phyloP scores from a whole-genome alignment of 2,329 filamentous ascomycete species.

The Madurella fahalii region DNA sequence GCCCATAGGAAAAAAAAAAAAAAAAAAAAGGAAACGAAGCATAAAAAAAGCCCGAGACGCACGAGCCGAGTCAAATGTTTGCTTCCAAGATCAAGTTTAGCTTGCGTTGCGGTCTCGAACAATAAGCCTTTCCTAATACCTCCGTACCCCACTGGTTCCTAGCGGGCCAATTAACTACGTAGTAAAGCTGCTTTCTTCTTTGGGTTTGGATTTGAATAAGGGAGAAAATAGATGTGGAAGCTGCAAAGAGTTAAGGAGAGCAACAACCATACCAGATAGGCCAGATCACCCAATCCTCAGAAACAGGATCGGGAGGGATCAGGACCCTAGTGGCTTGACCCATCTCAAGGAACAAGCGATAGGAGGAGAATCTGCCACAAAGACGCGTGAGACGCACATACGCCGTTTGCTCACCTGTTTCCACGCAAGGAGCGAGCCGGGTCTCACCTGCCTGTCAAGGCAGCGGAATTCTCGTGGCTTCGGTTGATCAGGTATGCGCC shows the following conservation, averaged over 20 bases:
- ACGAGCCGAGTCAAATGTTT: neutral
- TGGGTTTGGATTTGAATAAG: too few species aligned
- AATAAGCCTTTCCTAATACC: too few species aligned
- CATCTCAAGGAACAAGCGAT: constrained; percentile 3
- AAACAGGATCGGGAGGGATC: neutral
- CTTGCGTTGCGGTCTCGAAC: constrained; percentile 7
- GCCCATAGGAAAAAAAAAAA: too few species aligned
- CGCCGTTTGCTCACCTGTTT: constrained; percentile 6
- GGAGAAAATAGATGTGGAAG: too few species aligned
- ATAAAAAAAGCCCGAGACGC: neutral
- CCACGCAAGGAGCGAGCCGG: neutral
- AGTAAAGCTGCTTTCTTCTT: neutral
- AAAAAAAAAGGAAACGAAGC: too few species aligned
- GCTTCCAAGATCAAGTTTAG: neutral
- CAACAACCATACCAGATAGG: too few species aligned
- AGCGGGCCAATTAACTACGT: too few species aligned
- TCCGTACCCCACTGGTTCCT: too few species aligned
- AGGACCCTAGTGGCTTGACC: neutral
- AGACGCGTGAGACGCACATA: neutral
- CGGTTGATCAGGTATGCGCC: constrained; percentile 4
- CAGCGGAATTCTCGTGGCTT: neutral
- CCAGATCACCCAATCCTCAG: too few species aligned
- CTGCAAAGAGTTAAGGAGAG: too few species aligned
- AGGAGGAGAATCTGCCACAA: constrained; percentile 14
- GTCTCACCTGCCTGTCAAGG: constrained; percentile 1